These are phyloP conservation scores for Suillus luteus DNA, from an alignment of 768 basidiomycete species.

Conservation along the genomic window DNA sequence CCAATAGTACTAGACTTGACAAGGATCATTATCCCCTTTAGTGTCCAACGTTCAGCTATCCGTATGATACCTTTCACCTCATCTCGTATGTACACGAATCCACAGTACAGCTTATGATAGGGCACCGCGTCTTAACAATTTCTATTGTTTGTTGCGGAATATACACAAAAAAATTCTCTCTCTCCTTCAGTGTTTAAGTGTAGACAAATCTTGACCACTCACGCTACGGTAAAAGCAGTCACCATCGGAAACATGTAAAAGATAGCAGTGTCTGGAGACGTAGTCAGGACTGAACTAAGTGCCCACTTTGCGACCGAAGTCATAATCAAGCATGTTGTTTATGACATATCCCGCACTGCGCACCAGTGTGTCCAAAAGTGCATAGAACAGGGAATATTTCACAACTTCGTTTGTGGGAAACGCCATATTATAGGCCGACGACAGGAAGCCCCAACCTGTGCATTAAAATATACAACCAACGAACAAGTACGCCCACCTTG, in stretches of 20 bases:
- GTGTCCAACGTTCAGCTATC: no score
- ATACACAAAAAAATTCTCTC: no score
- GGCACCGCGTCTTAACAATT: no score
- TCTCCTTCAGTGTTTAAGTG: no score
- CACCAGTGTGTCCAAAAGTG: constrained; percentile 20
- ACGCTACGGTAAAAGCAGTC: not conserved
- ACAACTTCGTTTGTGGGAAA: not conserved
- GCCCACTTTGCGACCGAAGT: constrained; percentile 56
- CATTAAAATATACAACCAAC: not conserved
- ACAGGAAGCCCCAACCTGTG: not conserved
- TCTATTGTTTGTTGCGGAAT: no score
- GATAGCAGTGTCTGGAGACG: not conserved
- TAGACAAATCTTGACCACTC: not conserved
- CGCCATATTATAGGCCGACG: not conserved
- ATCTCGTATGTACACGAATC: no score
- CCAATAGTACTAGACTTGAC: not conserved
- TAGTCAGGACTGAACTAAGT: not conserved
- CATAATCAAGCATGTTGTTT: constrained; percentile 56
- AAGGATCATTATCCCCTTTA: not conserved
- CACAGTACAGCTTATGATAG: no score
- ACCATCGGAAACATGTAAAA: not conserved
- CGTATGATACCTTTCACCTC: no score
- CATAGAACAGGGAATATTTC: not conserved
- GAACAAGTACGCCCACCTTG: not conserved
- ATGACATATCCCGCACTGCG: constrained; percentile 54